Conservation (phyloP, 495 filamentous ascomycete species). For the Hyaloscypha bicolor region DNA sequence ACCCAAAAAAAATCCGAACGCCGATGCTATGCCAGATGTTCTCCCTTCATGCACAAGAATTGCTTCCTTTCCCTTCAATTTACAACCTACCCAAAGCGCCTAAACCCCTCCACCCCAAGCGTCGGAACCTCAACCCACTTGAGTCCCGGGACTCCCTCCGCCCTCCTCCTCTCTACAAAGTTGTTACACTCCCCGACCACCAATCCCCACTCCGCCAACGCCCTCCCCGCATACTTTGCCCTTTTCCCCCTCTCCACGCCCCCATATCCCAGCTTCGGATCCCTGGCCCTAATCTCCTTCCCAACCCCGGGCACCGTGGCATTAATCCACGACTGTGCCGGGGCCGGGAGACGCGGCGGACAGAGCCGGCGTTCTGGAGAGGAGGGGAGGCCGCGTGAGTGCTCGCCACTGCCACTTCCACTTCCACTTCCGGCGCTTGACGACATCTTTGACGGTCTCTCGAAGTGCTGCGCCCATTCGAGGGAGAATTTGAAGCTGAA, state of each 20-base stretch:
- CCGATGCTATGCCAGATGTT: slow-evolving; percentile 8
- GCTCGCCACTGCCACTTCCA: no score
- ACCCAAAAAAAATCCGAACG: slow-evolving; percentile 1
- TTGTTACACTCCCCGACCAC: slow-evolving; percentile 87
- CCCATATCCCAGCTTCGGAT: slow-evolving; percentile 19
- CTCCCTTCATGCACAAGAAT: neutral
- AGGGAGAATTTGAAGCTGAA: slow-evolving; percentile 80
- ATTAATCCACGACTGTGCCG: slow-evolving; percentile 45
- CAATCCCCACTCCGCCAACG: slow-evolving; percentile 87
- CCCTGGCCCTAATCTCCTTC: slow-evolving; percentile 22
- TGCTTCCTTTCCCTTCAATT: neutral
- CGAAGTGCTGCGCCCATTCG: slow-evolving; percentile 56
- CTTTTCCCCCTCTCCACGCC: slow-evolving; percentile 5
- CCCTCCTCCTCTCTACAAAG: slow-evolving; percentile 84
- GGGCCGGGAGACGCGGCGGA: slow-evolving; percentile 74
- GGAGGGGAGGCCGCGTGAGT: neutral
- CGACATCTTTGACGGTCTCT: slow-evolving; percentile 47
- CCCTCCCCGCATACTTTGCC: slow-evolving; percentile 78
- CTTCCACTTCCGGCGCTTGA: neutral
- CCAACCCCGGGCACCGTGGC: slow-evolving; percentile 20
- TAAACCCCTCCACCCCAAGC: slow-evolving; percentile 83
- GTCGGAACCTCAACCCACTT: slow-evolving; percentile 83
- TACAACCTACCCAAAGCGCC: slow-evolving; percentile 45
- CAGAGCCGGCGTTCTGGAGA: slow-evolving; percentile 58
- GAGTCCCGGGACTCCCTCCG: slow-evolving; percentile 79